Evolutionary conservation across 345 rosid genomes (phyloP), one percentile per base, ranked within the genome.

Genomic region (Corymbia maculata): DNA sequence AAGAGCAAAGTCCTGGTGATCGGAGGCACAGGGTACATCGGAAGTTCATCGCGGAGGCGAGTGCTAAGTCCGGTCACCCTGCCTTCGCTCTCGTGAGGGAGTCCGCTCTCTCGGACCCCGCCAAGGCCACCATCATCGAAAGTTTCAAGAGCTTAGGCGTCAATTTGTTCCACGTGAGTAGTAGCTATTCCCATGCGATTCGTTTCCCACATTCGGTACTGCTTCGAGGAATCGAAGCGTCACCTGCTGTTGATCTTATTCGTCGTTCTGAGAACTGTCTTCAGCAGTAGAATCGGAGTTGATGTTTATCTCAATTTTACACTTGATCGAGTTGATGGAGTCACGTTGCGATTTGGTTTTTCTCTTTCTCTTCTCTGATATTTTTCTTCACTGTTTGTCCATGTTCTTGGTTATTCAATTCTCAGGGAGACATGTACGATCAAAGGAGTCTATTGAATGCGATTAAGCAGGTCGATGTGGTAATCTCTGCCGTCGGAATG

Each of bases 21-120:
- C 13, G 87, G 90, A 16, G 90, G 88, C 80, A 89, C 90, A 4
- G 88, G 90, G 45, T 86, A 89, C 68, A 80, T 79, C 7, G 88
- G 88, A 14, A 89, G 86, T 86, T 86, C 68, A 79, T 89, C 50
- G 44, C 64, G 9, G 86, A 51, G 13, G 90, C 90, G 2, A 86
- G 86, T 49, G 86, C 79, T 50, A 86, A 86, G 45, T 85, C 90
- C 21, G 88, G 90, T 32, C 88, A 86, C 57, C 80, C 88, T 30
- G 86, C 86, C 52, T 89, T 45, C 28, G 59, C 88, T 19, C 86
- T 86, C 53, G 44, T 86, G 70, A 75, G 90, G 55, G 86, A 89
- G 9, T 75, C 90, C 86, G 79, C 88, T 80, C 79, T 86, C 75
- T 79, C 88, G 49, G 79, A 55, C 87, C 88, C 80, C 44, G 32